Evolutionary conservation across 2,329 filamentous ascomycete species (phyloP), one percentile per base, ranked within the genome.

Genomic region (Epichloe typhina): DNA sequence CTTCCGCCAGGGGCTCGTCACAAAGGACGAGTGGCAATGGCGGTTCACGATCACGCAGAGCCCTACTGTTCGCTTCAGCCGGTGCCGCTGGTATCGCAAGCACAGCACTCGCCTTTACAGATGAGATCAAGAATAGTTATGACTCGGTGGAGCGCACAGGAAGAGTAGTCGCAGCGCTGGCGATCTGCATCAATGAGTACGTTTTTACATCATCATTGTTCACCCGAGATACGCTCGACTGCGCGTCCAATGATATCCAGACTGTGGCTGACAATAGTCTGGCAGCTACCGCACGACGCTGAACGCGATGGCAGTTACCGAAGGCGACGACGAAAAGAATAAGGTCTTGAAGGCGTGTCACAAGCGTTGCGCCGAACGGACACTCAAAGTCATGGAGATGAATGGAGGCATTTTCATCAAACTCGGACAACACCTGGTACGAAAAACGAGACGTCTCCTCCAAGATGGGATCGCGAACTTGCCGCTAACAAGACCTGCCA

Each of bases 391-490:
- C 2, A 71, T 97, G 56, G 93, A 98, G 74, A 88, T 87, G 73
- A 97, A 96, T 66, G 93, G 94, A 26, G 95, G 91, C 31, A 95
- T 98, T 56, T 98, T 97, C 61, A 97, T 98, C 66, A 98, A 98
- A 69, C 73, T 98, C 39, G 93, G 93, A 7, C 93, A 98, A 62
- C 93, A 98, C 69, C 68, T 98, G 68, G 82, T 83, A 73, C 41
- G 69, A 40, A 19, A 19, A 23, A 6, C 9, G 5, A 19, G 42
- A 9, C 35, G 11, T 45, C 7, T 17, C 5, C 41, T 26, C 5
- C 23, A 8, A 46, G 9, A 17, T 13, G 3, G 8, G 5, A 23
- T 35, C 3, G 15, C 19, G n/a, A 8, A 21, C 3, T 35, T 11
- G 33, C 37, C 9, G 37, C 44, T 53, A n/a, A 53, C 33, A 5